Percentiles rank a stretch among this genome's conserved stretches.
Conservation (phyloP, 352 stramenopile genomes). For the Pythium oligandrum region DNA sequence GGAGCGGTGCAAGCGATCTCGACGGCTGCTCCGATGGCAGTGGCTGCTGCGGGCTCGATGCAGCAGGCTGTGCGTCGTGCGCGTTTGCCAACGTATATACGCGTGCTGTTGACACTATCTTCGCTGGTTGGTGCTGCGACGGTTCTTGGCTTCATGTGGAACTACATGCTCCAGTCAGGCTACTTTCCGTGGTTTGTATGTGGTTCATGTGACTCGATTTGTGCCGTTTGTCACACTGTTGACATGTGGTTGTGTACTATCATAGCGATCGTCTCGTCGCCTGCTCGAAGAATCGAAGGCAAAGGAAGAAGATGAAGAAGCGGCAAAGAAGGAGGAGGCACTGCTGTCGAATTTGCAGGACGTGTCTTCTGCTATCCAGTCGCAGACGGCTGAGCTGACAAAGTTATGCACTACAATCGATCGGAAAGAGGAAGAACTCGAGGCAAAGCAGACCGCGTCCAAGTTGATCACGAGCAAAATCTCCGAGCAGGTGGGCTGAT, state of each 20-base stretch:
- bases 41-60: slow-evolving; percentile 33
- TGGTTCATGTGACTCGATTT: background rate
- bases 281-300: slow-evolving; percentile 8
- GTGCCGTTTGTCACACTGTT: slow-evolving; percentile 2
- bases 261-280: slow-evolving; percentile 7
- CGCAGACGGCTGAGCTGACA: slow-evolving; percentile 53
- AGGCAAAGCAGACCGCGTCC: slow-evolving; percentile 34
- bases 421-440: slow-evolving; percentile 49
- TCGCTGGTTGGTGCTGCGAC: slow-evolving; percentile 66
- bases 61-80: slow-evolving; percentile 34
- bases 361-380: slow-evolving; percentile 55
- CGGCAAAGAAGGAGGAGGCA: slow-evolving; percentile 39
- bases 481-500: slow-evolving; percentile 32
- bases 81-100: slow-evolving; percentile 51
- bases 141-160: slow-evolving; percentile 70
- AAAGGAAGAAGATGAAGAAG: slow-evolving; percentile 40
- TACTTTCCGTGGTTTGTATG: slow-evolving; percentile 66
- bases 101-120: slow-evolving; percentile 64
- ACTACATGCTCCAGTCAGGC: slow-evolving; percentile 61
- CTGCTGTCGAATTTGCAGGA: slow-evolving; percentile 37
- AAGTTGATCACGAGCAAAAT: slow-evolving; percentile 42
- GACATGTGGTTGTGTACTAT: slow-evolving; percentile 1
- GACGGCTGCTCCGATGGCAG: slow-evolving; percentile 39
- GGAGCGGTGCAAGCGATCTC: slow-evolving; percentile 6
- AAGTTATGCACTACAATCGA: slow-evolving; percentile 52